Conservation (phyloP, 495 filamentous ascomycete species). For the Penicillium taxi region DNA sequence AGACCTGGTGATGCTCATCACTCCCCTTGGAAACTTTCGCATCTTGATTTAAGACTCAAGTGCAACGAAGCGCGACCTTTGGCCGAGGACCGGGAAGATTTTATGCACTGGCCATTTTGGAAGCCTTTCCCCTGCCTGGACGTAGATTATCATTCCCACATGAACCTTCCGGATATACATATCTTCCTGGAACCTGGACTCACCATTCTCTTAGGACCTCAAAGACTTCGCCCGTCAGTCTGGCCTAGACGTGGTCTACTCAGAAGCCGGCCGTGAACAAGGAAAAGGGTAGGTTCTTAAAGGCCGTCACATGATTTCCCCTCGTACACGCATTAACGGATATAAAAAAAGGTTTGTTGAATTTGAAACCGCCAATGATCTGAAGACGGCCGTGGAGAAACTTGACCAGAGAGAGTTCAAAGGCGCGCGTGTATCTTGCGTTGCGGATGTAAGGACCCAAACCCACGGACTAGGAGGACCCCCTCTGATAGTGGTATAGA, state of each 20-base stretch:
- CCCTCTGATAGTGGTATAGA: conserved; percentile 38
- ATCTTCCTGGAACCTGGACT: conserved; percentile 35
- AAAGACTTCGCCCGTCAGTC: conserved; percentile 99
- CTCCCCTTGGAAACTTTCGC: background rate
- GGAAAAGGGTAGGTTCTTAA: conserved; percentile 72
- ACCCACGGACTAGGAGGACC: conserved; percentile 14
- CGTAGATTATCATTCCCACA: conserved; percentile 15
- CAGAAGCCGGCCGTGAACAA: conserved; percentile 88
- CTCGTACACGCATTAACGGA: conserved; percentile 23
- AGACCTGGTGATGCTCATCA: conserved; percentile 2
- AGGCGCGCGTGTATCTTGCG: conserved; percentile 70
- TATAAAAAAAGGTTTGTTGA: conserved; percentile 73
- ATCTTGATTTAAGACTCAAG: conserved; percentile 1
- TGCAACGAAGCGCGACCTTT: background rate
- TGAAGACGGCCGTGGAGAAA: conserved; percentile 86
- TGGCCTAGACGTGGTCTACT: conserved; percentile 95
- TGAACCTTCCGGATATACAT: conserved; percentile 20
- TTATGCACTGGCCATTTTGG: background rate
- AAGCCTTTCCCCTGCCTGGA: conserved; percentile 10
- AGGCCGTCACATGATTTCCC: conserved; percentile 4
- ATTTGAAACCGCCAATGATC: conserved; percentile 85
- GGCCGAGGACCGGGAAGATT: conserved; percentile 1
- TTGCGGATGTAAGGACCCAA: conserved; percentile 65
- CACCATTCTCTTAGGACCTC: conserved; percentile 66
- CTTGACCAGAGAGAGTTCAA: conserved; percentile 90